Base-by-base conservation (phyloP, 2,329 filamentous ascomycete genomes). In the Hirsutella thompsonii region DNA sequence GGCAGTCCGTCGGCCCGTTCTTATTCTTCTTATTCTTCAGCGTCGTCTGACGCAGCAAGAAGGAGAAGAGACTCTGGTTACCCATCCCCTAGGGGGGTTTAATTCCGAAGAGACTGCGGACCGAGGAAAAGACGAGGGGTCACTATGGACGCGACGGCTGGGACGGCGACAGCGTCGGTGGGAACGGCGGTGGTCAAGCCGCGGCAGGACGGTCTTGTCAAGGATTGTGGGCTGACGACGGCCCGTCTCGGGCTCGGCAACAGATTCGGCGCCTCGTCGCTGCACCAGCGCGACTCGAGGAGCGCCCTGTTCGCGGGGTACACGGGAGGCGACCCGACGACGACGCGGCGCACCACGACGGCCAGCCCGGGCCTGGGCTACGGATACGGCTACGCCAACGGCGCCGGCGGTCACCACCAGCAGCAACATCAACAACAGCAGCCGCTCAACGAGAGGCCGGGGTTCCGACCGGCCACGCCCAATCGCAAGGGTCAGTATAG, bases 401-500 rank as follows among this genome's bases (percentile, higher is more conserved):
- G 59, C 40, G 55, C 57, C 38, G 55, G 59, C 37, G 21, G 37
- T 18, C 23, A n/a, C 23, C n/a, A 16, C 16, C 18, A 11, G 34
- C 34, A 36, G 34, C 34, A 20, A 19, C 34, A 36, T 16, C 34
- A 23, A 30, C 14, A 10, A 29, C 28, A 33, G 38, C 20, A 33
- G 28, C 21, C 36, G 41, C 47, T 39, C 4, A 18, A 32, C 45
- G 52, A 54, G 41, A 42, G 46, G 11, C 53, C 53, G 28, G 64
- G 65, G n/a, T 84, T 68, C 58, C 68, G 82, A 40, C 62, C 75
- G 26, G 83, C 81, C 49, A 87, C 83, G 44, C 83, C 83, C 45
- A 86, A 88, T 58, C 69, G 49, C 49, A 86, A 82, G 57, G 90
- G 90, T 13, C 89, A 95, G 60, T 96, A 96, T 61, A 90, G 83